Base-by-base conservation (phyloP, 2,329 filamentous ascomycete species). In the Fusarium sublunatum region DNA sequence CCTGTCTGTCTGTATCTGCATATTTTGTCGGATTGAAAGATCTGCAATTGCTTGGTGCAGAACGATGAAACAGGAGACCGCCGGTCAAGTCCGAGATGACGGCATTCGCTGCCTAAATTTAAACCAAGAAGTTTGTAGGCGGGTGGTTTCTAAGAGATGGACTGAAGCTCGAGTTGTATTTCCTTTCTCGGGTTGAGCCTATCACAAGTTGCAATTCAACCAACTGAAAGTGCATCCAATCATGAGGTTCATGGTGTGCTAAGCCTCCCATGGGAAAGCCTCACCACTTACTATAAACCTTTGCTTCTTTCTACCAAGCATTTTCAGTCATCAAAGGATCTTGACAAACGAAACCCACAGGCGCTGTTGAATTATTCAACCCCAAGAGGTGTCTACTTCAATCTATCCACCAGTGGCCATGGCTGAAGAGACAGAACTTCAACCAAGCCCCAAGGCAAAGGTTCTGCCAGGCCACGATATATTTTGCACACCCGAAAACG, bases 401-500 rank as follows among this genome's bases (percentile, higher is more conserved):
- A 19, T 19, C 19, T 19, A 32, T 7, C 7, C 7, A 32, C 10
- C 5, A 4, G 6, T 4, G 7, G 15, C 22, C 11, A 57, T 58
- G 52, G 3, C 4, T 5, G 28, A 22, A 15, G 6, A n/a, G 24
- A 24, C 8, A 39, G 36, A 12, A 12, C 5, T 10, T 11, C 7
- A 19, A 19, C 10, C 34, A 19, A 2, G 24, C n/a, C 15, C 11
- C 11, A 2, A 7, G 1, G 3, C 12, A 1, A 19, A 13, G 3
- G 19, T 43, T 0, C 48, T 22, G 0, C 60, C 60, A 0, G 60
- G 61, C 1, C 41, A 61, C 9, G 49, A 64, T 6, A 52, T 64
- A 3, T 64, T 64, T 10, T 56, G 38, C 13, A 64, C 60, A 0
- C 61, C 55, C 5, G 49, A 64, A 10, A 64, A 61, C 6, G 47